Evolutionary conservation across 371 early-diverging fungal species (phyloP), one percentile per base, ranked within the genome.

Genomic region (Blyttiomyces sp.): DNA sequence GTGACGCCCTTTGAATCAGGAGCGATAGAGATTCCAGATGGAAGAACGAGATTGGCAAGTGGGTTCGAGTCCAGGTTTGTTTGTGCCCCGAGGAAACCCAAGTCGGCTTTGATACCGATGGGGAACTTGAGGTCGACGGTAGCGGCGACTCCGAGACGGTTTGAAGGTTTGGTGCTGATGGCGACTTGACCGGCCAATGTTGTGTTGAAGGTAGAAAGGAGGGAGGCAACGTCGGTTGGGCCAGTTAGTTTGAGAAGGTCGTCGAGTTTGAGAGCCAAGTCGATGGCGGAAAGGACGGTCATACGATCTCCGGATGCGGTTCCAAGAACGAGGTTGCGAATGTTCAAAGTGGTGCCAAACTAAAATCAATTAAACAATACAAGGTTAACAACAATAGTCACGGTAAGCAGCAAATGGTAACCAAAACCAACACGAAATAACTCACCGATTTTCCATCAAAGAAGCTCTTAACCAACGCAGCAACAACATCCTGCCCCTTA

Each of bases 81-180:
- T n/a, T 11, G 5, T 4, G 55, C 21, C 4, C 7, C 21, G 27
- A 55, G 13, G 28, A 32, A 55, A 6, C 55, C 55, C 23, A 55
- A 21, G 43, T 39, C 21, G 55, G 43, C 55, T 34, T 55, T 11
- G 17, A 55, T 17, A 11, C 26, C 23, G 23, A 55, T 26, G 17
- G 55, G 55, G 17, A 55, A 21, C 42, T 43, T 39, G 43, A 55
- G n/a, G 19, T 30, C 55, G n/a, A 55, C 19, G 31, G 24, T 27
- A 17, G 55, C 43, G 34, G 19, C 30, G 44, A 55, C 11, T 13
- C 55, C 55, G 43, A 55, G 55, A 6, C 26, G 44, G 4, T 55
- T 7, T 7, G 11, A 5, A 5, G 55, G 28, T n/a, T 13, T 27
- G 13, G 55, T 21, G 9, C 5, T 16, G 44, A 55, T 55, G 42